These are phyloP conservation scores for Alternaria solani DNA, from an alignment of 2,329 filamentous ascomycete species.

Conservation along the genomic window DNA sequence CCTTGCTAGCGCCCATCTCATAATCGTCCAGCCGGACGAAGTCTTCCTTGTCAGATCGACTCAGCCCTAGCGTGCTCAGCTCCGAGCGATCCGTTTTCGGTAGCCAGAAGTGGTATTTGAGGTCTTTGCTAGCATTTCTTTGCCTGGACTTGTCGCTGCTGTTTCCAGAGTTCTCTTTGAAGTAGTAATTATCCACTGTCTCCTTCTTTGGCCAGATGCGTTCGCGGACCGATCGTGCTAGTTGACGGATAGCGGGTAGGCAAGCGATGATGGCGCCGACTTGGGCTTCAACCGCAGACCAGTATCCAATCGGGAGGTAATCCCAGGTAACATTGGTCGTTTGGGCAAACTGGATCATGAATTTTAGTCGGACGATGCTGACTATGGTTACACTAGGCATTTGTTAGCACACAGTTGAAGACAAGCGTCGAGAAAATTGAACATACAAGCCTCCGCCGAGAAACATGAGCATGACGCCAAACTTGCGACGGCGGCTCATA, in stretches of 20 bases:
- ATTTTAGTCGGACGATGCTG: conserved; percentile 54
- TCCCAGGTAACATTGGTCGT: conserved; percentile 53
- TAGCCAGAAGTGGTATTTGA: background rate
- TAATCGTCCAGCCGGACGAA: conserved; percentile 7
- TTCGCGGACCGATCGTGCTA: conserved; percentile 18
- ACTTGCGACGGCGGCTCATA: conserved; percentile 40
- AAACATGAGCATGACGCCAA: conserved; percentile 51
- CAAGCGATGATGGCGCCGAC: conserved; percentile 40
- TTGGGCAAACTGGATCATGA: conserved; percentile 54
- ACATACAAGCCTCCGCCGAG: conserved; percentile 52
- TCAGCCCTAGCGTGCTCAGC: background rate
- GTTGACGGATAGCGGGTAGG: conserved; percentile 20
- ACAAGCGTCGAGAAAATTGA: background rate
- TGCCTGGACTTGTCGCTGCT: background rate
- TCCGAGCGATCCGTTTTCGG: background rate
- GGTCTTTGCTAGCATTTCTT: background rate
- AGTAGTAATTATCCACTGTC: background rate
- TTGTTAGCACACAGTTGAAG: background rate
- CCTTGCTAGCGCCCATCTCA: background rate
- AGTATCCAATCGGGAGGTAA: conserved; percentile 40
- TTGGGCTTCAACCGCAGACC: conserved; percentile 37
- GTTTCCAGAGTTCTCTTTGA: background rate
- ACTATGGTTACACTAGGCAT: conserved; percentile 54
- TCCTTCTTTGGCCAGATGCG: conserved; percentile 4
- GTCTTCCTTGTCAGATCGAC: conserved; percentile 5